These are phyloP conservation scores for Priceomyces haplophilus DNA, from an alignment of 805 yeast species.

Conservation along the genomic window DNA sequence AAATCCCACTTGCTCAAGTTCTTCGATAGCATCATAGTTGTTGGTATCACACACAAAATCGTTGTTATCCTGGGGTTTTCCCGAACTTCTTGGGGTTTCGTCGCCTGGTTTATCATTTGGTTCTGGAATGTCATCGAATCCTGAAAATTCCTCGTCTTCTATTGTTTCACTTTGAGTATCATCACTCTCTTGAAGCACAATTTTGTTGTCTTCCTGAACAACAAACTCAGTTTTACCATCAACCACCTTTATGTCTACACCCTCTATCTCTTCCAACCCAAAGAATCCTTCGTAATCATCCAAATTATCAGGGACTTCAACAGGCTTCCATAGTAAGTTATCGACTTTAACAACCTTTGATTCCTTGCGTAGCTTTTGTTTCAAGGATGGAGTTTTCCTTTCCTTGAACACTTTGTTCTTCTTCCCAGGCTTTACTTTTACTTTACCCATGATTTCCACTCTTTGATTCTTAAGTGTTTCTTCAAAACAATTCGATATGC, in stretches of 20 bases:
- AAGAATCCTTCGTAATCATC: constrained; percentile 89
- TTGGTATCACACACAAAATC: neutral
- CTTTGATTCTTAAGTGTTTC: neutral
- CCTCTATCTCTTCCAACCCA: constrained; percentile 92
- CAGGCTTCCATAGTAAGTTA: constrained; percentile 72
- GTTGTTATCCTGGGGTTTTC: neutral
- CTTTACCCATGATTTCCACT: neutral
- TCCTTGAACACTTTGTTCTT: neutral
- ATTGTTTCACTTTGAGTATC: constrained; percentile 13
- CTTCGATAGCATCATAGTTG: constrained; percentile 1
- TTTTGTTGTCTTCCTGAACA: constrained; percentile 30
- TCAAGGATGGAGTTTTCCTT: constrained; percentile 21
- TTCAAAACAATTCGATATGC: neutral
- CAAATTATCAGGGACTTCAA: constrained; percentile 75
- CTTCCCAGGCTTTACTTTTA: neutral
- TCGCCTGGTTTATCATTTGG: too few species aligned
- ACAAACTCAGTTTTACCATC: constrained; percentile 64
- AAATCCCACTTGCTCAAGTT: constrained; percentile 24
- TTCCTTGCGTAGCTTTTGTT: constrained; percentile 28
- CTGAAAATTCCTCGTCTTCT: constrained; percentile 16
- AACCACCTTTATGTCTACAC: constrained; percentile 76
- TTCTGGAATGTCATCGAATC: constrained; percentile 13
- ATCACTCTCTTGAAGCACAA: constrained; percentile 13
- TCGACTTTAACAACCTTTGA: constrained; percentile 47
- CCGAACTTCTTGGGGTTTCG: neutral